phyloP scores from a whole-genome alignment of 176 grass and related monocot species.

The Oropetium thomaeum region DNA sequence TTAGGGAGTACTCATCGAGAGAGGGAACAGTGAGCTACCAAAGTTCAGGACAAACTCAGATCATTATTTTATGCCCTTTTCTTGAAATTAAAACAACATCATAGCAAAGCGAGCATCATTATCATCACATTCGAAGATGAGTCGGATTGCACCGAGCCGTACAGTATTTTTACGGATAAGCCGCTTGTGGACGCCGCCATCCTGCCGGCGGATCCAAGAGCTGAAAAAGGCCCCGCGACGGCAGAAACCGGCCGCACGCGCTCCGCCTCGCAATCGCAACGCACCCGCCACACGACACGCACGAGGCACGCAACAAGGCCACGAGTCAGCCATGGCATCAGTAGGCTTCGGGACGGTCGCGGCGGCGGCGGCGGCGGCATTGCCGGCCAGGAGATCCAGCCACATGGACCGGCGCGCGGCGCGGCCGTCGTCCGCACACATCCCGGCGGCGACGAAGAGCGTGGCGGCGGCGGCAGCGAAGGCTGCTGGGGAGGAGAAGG shows the following conservation, averaged over 20 bases:
- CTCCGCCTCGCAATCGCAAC: background rate
- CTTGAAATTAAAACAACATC: too few relatives aligned
- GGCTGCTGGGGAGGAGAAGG: background rate
- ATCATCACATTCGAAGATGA: too few relatives aligned
- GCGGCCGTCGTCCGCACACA: background rate
- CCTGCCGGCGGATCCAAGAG: background rate
- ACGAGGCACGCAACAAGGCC: too few relatives aligned
- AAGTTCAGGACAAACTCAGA: too few relatives aligned
- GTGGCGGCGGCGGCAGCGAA: background rate
- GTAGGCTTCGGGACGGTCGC: slow-evolving; percentile 19
- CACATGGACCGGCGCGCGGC: background rate
- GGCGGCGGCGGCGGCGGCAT: background rate
- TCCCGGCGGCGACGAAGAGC: slow-evolving; percentile 18
- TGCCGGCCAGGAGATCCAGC: background rate
- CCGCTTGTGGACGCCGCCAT: slow-evolving; percentile 25
- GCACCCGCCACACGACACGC: background rate
- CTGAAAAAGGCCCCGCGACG: background rate
- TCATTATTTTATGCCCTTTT: too few relatives aligned
- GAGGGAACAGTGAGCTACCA: too few relatives aligned
- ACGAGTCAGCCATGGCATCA: background rate
- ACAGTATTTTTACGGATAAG: too few relatives aligned
- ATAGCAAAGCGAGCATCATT: too few relatives aligned
- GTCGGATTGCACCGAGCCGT: too few relatives aligned
- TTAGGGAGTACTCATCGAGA: too few relatives aligned
- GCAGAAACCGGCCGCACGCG: background rate